Evolutionary conservation across 257 asterid genomes (phyloP).

Genomic region (Ajuga chamaepitys): DNA sequence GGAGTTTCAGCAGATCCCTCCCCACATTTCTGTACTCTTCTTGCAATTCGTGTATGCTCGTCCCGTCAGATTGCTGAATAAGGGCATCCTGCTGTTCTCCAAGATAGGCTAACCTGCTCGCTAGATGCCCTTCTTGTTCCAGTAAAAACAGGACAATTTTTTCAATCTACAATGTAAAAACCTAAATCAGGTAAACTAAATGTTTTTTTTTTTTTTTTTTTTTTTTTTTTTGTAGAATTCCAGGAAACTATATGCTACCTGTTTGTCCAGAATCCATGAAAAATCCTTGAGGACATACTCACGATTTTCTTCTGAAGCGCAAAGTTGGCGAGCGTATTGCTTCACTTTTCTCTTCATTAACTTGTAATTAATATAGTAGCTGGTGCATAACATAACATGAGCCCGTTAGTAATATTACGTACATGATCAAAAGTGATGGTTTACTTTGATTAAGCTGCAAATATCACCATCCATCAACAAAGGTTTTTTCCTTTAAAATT

Average conservation of each 20-base stretch:
- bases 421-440: too few relatives aligned
- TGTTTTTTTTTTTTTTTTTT: background rate
- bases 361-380: conserved; percentile 83
- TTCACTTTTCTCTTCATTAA: conserved; percentile 85
- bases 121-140: conserved; percentile 76
- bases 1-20: conserved; percentile 61
- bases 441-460: background rate
- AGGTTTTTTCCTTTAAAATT: background rate
- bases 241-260: conserved; percentile 31
- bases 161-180: conserved; percentile 61
- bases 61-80: conserved; percentile 39
- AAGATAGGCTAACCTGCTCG: conserved; percentile 52
- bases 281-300: conserved; percentile 68
- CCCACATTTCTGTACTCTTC: conserved; percentile 69
- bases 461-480: too few relatives aligned
- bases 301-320: conserved; percentile 44
- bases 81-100: conserved; percentile 56
- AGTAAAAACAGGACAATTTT: conserved; percentile 64
- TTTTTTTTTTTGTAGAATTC: too few relatives aligned
- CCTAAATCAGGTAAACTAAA: background rate
- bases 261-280: conserved; percentile 68
- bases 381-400: conserved; percentile 17
- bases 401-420: background rate
- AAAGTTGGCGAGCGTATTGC: conserved; percentile 57
- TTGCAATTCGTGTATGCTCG: conserved; percentile 41